These are phyloP conservation scores for Pythium periplocum DNA, from an alignment of 352 stramenopile genomes.

Conservation along the genomic window DNA sequence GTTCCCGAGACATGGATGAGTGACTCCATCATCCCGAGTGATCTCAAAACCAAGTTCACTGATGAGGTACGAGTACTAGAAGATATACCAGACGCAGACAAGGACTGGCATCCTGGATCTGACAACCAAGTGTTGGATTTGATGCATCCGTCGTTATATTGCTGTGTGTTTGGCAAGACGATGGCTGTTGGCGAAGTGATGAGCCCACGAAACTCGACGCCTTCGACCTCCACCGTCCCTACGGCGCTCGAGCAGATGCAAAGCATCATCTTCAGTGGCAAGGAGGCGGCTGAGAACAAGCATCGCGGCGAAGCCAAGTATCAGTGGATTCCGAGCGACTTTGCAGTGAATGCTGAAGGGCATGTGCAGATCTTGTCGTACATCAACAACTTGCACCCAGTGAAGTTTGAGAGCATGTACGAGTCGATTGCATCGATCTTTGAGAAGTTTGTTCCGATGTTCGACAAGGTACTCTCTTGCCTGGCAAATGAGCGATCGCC, in stretches of 20 bases:
- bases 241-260: constrained; percentile 25
- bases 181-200: not conserved
- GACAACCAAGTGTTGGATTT: constrained; percentile 47
- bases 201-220: not conserved
- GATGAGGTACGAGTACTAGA: constrained; percentile 24
- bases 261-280: constrained; percentile 17
- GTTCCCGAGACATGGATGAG: constrained; percentile 34
- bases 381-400: constrained; percentile 35
- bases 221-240: not conserved
- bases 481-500: not conserved
- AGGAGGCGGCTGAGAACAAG: constrained; percentile 12
- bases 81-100: constrained; percentile 29
- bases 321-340: constrained; percentile 28
- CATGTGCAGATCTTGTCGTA: constrained; percentile 21
- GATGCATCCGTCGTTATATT: constrained; percentile 60
- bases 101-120: constrained; percentile 53
- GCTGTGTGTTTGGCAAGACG: constrained; percentile 38
- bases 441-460: constrained; percentile 24
- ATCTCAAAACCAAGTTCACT: constrained; percentile 24
- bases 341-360: constrained; percentile 15
- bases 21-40: constrained; percentile 19
- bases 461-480: constrained; percentile 19
- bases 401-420: constrained; percentile 17
- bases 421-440: constrained; percentile 19
- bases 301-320: constrained; percentile 11